phyloP scores from a whole-genome alignment of 2,329 filamentous ascomycete genomes.

The Paraphoma sp. region DNA sequence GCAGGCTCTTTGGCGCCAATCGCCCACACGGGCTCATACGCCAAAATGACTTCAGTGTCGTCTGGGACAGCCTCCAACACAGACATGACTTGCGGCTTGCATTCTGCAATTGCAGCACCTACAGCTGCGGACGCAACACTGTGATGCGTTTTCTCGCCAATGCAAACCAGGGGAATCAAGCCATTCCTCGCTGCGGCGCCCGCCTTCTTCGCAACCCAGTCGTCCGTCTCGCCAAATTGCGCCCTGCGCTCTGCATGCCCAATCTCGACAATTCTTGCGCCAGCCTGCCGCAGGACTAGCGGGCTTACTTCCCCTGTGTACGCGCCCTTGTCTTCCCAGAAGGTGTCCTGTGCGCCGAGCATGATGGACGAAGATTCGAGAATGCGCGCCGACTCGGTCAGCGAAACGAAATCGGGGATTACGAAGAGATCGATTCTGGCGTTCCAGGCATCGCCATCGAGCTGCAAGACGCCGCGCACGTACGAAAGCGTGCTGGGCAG shows the following conservation, averaged over 20 bases:
- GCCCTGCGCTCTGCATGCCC: conserved; percentile 80
- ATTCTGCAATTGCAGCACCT: conserved; percentile 69
- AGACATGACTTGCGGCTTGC: conserved; percentile 68
- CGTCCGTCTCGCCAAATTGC: conserved; percentile 78
- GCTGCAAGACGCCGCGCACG: conserved; percentile 50
- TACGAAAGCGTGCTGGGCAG: conserved; percentile 64
- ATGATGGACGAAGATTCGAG: conserved; percentile 61
- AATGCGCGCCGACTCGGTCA: conserved; percentile 61
- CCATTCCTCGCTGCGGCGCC: conserved; percentile 71
- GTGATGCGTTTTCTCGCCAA: conserved; percentile 71
- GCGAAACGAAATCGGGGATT: conserved; percentile 77
- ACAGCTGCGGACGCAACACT: conserved; percentile 57
- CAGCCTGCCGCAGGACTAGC: conserved; percentile 68
- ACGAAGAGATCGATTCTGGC: conserved; percentile 73
- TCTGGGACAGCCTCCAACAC: conserved; percentile 67
- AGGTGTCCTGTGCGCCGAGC: conserved; percentile 78
- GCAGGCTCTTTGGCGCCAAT: conserved; percentile 79
- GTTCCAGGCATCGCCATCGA: conserved; percentile 61
- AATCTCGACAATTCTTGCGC: conserved; percentile 76
- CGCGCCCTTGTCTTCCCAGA: conserved; percentile 72
- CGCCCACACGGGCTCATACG: conserved; percentile 90
- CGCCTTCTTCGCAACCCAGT: conserved; percentile 71
- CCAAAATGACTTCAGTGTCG: conserved; percentile 74
- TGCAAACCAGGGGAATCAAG: conserved; percentile 79
- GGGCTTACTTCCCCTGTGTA: conserved; percentile 83